Evolutionary conservation across 176 grass and related monocot genomes (phyloP).

Genomic region (Saccharum spontaneum): DNA sequence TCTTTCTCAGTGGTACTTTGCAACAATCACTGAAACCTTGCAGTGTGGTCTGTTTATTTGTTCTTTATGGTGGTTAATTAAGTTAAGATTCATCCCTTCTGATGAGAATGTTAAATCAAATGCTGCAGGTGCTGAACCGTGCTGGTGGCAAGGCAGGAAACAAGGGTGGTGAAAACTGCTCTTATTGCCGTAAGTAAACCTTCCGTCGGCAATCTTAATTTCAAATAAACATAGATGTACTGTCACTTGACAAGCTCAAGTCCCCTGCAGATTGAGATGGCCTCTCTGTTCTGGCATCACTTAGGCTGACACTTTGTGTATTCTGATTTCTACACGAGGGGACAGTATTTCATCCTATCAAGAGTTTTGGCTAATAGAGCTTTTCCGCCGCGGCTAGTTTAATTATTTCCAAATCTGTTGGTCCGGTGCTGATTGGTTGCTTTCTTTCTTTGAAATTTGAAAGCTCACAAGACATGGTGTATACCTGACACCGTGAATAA

Average conservation of each 20-base stretch:
- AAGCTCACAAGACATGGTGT: not conserved
- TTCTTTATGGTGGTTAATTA: no score
- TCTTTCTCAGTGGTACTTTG: no score
- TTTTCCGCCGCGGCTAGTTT: not conserved
- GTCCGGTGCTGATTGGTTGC: not conserved
- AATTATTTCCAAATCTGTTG: not conserved
- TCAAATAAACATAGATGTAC: not conserved
- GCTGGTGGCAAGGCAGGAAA: slow-evolving; percentile 97
- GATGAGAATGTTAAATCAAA: not conserved
- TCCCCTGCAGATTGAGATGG: slow-evolving; percentile 93
- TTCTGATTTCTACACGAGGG: not conserved
- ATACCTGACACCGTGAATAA: not conserved
- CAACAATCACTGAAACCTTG: no score
- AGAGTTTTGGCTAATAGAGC: not conserved
- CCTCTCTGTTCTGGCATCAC: slow-evolving; percentile 74
- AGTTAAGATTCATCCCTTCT: no score
- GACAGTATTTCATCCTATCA: not conserved
- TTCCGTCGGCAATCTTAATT: not conserved
- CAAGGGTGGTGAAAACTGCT: slow-evolving; percentile 92
- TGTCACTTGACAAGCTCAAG: not conserved
- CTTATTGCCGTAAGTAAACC: slow-evolving; percentile 76
- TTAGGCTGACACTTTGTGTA: slow-evolving; percentile 27
- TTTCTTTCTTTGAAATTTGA: not conserved
- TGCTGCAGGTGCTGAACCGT: slow-evolving; percentile 81
- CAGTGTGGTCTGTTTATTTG: no score